phyloP scores from a whole-genome alignment of 108 stramenopile species.

The Cyclotella baltica region DNA sequence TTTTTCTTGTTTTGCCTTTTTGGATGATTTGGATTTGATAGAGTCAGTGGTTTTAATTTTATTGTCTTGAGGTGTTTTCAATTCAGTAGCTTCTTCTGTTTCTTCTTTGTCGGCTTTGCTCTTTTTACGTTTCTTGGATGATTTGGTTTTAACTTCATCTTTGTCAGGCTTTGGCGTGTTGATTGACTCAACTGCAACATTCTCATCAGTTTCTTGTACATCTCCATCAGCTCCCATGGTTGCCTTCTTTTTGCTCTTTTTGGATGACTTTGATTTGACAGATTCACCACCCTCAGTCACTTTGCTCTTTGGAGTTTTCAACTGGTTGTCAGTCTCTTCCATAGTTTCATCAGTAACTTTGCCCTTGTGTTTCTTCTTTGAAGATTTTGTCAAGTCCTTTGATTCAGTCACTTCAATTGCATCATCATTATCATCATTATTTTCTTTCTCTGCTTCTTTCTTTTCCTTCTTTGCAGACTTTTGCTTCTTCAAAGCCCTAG shows the following conservation, averaged over 20 bases:
- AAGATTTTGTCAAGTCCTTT: slow-evolving; percentile 37
- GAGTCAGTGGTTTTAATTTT: background rate
- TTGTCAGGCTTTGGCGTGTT: slow-evolving; percentile 13
- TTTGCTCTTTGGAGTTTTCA: slow-evolving; percentile 25
- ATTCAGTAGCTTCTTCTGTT: background rate
- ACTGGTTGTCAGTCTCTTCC: background rate
- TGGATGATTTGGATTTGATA: slow-evolving; percentile 25
- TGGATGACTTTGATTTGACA: slow-evolving; percentile 25
- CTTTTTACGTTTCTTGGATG: slow-evolving; percentile 16
- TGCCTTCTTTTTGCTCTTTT: slow-evolving; percentile 26
- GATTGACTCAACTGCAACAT: background rate
- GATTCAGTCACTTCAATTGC: background rate
- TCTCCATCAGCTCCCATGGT: background rate
- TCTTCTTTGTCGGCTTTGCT: slow-evolving; percentile 16
- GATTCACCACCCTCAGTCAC: background rate
- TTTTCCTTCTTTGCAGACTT: slow-evolving; percentile 44
- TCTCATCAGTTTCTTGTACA: background rate
- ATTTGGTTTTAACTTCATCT: slow-evolving; percentile 23
- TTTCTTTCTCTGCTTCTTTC: slow-evolving; percentile 29
- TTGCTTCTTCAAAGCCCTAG: slow-evolving; percentile 84
- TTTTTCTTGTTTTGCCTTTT: slow-evolving; percentile 23
- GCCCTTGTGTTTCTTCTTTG: slow-evolving; percentile 33
- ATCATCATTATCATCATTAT: slow-evolving; percentile 16
- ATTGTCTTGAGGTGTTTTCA: slow-evolving; percentile 25
- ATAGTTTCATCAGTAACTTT: slow-evolving; percentile 12